Conservation (phyloP, 257 asterid species). For the Thymus quinquecostatus region DNA sequence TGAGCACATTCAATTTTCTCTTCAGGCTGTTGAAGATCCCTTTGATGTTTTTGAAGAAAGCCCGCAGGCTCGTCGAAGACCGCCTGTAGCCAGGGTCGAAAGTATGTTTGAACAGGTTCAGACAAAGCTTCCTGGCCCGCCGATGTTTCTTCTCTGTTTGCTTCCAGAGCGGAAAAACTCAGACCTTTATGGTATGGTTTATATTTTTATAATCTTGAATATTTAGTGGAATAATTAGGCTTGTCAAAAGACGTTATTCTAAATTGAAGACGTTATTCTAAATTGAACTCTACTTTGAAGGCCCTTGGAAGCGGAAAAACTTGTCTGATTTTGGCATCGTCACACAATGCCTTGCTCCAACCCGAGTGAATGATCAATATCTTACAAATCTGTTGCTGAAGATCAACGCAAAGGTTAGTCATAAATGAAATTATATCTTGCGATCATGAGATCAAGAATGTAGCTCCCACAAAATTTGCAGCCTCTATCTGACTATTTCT, state of each 20-base stretch:
- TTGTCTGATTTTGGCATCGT: constrained; percentile 84
- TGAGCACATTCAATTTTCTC: neutral
- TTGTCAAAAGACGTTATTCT: neutral
- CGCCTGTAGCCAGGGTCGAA: constrained; percentile 76
- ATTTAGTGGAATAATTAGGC: neutral
- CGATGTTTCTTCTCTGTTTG: constrained; percentile 76
- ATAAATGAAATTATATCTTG: neutral
- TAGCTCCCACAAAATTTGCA: neutral
- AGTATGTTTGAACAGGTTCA: constrained; percentile 72
- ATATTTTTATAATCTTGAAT: constrained; percentile 3
- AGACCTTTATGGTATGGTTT: constrained; percentile 66
- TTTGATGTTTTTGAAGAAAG: constrained; percentile 60
- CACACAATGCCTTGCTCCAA: constrained; percentile 85
- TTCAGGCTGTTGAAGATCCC: constrained; percentile 69
- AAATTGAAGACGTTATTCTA: neutral
- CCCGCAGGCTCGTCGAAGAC: constrained; percentile 65
- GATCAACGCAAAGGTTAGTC: constrained; percentile 84
- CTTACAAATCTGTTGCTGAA: constrained; percentile 77
- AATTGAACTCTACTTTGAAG: constrained; percentile 39
- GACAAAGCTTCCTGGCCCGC: constrained; percentile 72
- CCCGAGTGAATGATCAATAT: constrained; percentile 76
- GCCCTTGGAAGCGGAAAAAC: constrained; percentile 92
- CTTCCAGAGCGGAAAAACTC: constrained; percentile 89
- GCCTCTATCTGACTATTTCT: neutral
- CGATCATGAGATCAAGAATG: neutral